Evolutionary conservation across 2,329 filamentous ascomycete species (phyloP).

Genomic region (Hawksworthiomyces lignivorus): DNA sequence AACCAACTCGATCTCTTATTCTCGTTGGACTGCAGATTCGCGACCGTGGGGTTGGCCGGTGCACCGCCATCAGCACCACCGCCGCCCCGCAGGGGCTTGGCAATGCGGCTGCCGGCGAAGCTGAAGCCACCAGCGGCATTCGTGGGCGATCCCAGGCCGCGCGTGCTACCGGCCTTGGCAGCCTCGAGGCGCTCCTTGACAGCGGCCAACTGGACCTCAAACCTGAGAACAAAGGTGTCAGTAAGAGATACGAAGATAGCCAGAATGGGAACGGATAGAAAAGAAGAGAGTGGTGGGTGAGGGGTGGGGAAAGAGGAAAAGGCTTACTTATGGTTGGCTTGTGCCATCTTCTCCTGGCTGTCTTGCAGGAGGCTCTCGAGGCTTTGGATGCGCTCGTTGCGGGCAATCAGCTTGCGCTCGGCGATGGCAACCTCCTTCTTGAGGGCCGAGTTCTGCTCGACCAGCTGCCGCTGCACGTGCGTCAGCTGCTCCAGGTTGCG

Average conservation of each 20-base stretch:
- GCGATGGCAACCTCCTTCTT: slow-evolving; percentile 99
- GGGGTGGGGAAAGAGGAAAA: background rate
- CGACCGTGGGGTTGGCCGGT: slow-evolving; percentile 46
- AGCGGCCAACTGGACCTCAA: slow-evolving; percentile 91
- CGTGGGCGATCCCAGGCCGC: slow-evolving; percentile 63
- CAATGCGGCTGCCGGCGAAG: slow-evolving; percentile 63
- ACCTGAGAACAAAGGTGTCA: slow-evolving; percentile 60
- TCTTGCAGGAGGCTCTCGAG: slow-evolving; percentile 89
- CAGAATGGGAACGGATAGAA: slow-evolving; percentile 7
- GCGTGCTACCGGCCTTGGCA: slow-evolving; percentile 84
- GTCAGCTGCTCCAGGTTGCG: slow-evolving; percentile 96
- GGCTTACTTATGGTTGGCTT: slow-evolving; percentile 90
- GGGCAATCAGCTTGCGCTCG: slow-evolving; percentile 90
- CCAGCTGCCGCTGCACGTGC: slow-evolving; percentile 91
- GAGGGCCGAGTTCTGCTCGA: slow-evolving; percentile 92
- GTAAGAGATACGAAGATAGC: background rate
- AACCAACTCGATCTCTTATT: slow-evolving; percentile 56
- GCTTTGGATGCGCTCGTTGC: slow-evolving; percentile 94
- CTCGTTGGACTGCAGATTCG: slow-evolving; percentile 53
- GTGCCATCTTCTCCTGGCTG: slow-evolving; percentile 95
- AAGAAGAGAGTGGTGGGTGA: slow-evolving; percentile 6
- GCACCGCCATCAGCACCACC: slow-evolving; percentile 39
- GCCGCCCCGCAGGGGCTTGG: slow-evolving; percentile 60
- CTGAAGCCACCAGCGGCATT: slow-evolving; percentile 57
- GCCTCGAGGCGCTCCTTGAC: slow-evolving; percentile 97